These are phyloP conservation scores for Globisporangium abappressorium DNA, from an alignment of 352 stramenopile genomes.

Conservation along the genomic window DNA sequence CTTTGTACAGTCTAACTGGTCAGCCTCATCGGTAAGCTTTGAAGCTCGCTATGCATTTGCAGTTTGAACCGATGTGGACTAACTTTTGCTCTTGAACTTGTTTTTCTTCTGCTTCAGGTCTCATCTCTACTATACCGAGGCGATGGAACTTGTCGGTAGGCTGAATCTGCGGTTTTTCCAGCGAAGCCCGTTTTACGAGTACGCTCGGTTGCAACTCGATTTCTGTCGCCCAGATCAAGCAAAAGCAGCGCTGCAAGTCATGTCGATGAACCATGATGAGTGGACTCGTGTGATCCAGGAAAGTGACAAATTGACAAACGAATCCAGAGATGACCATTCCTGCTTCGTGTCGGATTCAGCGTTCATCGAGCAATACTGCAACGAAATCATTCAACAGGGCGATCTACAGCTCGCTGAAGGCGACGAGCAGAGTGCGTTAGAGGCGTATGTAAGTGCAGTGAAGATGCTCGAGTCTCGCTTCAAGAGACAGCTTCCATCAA, in stretches of 20 bases:
- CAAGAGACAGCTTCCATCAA: neutral
- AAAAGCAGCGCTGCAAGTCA: constrained; percentile 39
- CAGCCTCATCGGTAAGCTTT: constrained; percentile 45
- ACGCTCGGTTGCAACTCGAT: constrained; percentile 58
- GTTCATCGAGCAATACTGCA: constrained; percentile 41
- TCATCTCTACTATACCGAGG: constrained; percentile 53
- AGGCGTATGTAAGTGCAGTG: constrained; percentile 10
- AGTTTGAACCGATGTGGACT: neutral
- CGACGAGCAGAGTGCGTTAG: constrained; percentile 22
- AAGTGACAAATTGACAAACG: neutral
- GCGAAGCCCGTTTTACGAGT: constrained; percentile 59
- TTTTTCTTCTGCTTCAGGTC: constrained; percentile 21
- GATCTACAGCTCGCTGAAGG: constrained; percentile 29
- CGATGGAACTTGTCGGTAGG: constrained; percentile 67
- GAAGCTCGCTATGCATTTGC: neutral
- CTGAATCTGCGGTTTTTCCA: constrained; percentile 53
- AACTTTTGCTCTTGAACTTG: neutral
- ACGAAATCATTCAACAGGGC: constrained; percentile 42
- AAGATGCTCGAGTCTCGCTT: constrained; percentile 10
- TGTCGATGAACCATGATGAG: constrained; percentile 18
- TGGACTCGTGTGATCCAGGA: neutral
- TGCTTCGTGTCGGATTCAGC: constrained; percentile 25
- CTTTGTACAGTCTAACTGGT: constrained; percentile 46
- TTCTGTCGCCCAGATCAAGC: constrained; percentile 42
- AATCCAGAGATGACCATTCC: neutral